Base-by-base conservation (phyloP, 305 asterid species). In the Solanum aculeatissimum region DNA sequence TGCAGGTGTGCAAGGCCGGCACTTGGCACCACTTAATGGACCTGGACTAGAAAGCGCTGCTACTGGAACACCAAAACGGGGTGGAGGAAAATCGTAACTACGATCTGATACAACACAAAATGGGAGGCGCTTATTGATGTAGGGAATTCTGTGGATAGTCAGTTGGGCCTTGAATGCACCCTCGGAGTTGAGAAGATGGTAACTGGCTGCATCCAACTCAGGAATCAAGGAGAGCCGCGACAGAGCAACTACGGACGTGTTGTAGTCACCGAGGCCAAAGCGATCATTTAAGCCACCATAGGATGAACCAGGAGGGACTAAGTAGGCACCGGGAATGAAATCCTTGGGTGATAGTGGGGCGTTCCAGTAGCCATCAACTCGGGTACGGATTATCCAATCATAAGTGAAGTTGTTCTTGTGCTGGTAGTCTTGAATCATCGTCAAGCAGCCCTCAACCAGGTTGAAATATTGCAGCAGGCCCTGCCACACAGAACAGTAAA, bases 341-440 rank as follows among this genome's bases (percentile, higher is more conserved):
- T 86, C 85, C 13, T 91, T 89, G 9, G 95, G 93, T 0, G 86
- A 84, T 10, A 96, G 84, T 0, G 94, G 92, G 42, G 74, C 86
- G 60, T 98, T 90, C 99, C 99, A 96, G 88, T 91, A 96, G 16
- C 98, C 93, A 49, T 96, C 99, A 1, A 96, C 99, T 49, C 99
- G 87, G 79, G 98, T 95, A 43, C 98, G 95, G 85, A 96, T 87
- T 9, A 96, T 89, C 98, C 98, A 96, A 66, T 96, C 96, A 42
- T 96, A 95, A 27, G 94, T 95, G 91, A 96, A 95, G 89, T 90
- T 92, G 90, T 91, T 90, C 86, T 86, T 81, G 79, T 84, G 81
- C 90, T 96, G 98, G 86, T 94, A 83, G 0, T 87, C 86, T 29
- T 85, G 84, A 83, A 96, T 95, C 96, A 95, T 88, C 7, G 90